Evolutionary conservation across 2,329 filamentous ascomycete genomes (phyloP).

Genomic region (Triangularia setosa): DNA sequence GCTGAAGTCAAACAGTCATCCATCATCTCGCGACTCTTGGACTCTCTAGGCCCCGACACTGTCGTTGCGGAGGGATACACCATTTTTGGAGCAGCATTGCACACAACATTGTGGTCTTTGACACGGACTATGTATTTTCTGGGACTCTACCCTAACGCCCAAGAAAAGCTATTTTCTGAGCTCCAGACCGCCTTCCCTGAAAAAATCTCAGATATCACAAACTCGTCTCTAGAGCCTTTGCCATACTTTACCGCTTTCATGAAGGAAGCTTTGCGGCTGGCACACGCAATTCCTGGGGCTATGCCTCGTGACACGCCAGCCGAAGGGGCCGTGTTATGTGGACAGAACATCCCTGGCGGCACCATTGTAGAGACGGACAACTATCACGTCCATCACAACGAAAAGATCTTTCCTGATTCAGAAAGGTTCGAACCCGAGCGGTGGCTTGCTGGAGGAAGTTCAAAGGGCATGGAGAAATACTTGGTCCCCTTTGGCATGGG

Average conservation of each 20-base stretch:
- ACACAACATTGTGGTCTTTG: slow-evolving; percentile 2
- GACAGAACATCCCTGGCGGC: background rate
- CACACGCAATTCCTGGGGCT: background rate
- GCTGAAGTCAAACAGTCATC: background rate
- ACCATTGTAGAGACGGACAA: background rate
- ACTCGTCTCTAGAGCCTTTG: background rate
- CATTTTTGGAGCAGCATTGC: background rate
- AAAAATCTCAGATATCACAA: background rate
- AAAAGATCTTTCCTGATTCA: background rate
- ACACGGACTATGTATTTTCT: background rate
- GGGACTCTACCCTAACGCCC: background rate
- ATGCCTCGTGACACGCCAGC: background rate
- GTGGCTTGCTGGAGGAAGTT: slow-evolving; percentile 1
- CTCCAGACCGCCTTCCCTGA: background rate
- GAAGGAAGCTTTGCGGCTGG: background rate
- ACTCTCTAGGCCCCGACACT: background rate
- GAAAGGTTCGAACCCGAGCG: background rate
- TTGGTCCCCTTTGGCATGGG: background rate
- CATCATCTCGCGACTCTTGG: background rate
- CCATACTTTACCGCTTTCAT: background rate
- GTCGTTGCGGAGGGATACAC: background rate
- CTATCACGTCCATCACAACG: background rate
- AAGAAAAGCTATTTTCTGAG: background rate
- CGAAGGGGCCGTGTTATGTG: background rate
- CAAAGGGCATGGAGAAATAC: background rate